phyloP scores from a whole-genome alignment of 371 early-diverging fungal genomes.

The Blastocladiella emersonii region DNA sequence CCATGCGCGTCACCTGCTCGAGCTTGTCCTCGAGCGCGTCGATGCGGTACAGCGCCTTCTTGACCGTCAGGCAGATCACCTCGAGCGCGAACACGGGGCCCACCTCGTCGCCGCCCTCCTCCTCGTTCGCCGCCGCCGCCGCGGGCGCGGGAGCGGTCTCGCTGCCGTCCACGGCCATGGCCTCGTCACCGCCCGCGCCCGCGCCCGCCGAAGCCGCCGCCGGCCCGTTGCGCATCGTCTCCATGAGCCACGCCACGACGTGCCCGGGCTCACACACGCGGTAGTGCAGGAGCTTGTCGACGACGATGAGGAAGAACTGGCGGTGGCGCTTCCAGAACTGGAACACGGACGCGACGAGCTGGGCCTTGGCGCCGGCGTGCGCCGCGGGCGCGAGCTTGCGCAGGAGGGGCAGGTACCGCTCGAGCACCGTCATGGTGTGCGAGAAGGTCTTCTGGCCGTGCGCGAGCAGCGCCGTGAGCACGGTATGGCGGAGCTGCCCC shows the following conservation, averaged over 20 bases:
- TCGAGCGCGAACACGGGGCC: neutral
- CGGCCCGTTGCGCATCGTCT: neutral
- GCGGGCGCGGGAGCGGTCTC: neutral
- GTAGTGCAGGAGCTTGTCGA: slow-evolving; percentile 3
- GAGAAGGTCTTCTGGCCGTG: neutral
- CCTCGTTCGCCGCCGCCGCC: neutral
- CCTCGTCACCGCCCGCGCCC: neutral
- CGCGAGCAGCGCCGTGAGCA: neutral
- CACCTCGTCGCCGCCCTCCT: neutral
- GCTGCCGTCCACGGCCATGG: neutral
- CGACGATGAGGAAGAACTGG: neutral
- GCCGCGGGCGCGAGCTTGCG: neutral
- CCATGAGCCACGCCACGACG: neutral
- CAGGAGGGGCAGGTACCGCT: neutral
- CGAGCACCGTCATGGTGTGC: neutral
- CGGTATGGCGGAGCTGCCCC: neutral
- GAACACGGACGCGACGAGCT: neutral
- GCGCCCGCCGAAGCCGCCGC: neutral
- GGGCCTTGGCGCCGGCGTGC: neutral
- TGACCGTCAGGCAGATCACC: neutral
- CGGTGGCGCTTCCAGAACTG: neutral
- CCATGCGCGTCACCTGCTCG: neutral
- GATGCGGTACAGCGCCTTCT: neutral
- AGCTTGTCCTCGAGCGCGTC: neutral
- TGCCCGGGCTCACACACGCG: neutral